Evolutionary conservation across 176 grass and related monocot genomes (phyloP), one percentile per base, ranked within the genome.

Genomic region (Oryza glumipatula): DNA sequence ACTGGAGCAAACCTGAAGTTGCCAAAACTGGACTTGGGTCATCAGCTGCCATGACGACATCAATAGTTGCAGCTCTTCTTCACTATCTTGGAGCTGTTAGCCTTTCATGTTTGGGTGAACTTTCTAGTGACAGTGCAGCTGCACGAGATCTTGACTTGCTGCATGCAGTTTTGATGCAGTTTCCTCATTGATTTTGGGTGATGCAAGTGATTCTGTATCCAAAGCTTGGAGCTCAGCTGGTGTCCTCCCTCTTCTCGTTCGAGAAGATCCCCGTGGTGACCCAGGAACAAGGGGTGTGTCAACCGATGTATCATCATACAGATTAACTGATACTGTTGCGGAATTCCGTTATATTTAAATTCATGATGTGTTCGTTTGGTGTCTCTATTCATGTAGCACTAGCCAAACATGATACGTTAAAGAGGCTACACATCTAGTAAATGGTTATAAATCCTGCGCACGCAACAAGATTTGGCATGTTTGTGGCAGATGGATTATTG

Each of bases 21-120:
- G 96, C 96, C 77, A 95, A 98, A 98, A 98, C 96, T 65, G 93
- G 93, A 83, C 91, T 98, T 88, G 93, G 96, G 28, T 95, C 93
- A 80, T 98, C 96, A 74, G 96, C 93, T 69, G 96, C 96, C 80
- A 95, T 95, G 93, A 92, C 93, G 39, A 91, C 96, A 88, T 95
- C 93, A 68, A 91, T 95, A 33, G 93, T 98, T 63, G 87, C 93
- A 46, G 76, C 83, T 71, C 73, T 98, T 48, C 89, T 98, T 89
- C 96, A 94, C 69, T 95, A 95, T 78, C 93, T 98, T 90, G 89
- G 96, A 70, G 91, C 85, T 36, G 74, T 98, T 89, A 86, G 76
- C 70, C 91, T 95, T 76, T 83, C 77, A 9, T 88, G 73, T 82
- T 69, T 54, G 11, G 90, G 39, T 79, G 83, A 85, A 75, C 66